These are phyloP conservation scores for Trichophyton benhamiae DNA, from an alignment of 2,329 filamentous ascomycete genomes.

Conservation along the genomic window DNA sequence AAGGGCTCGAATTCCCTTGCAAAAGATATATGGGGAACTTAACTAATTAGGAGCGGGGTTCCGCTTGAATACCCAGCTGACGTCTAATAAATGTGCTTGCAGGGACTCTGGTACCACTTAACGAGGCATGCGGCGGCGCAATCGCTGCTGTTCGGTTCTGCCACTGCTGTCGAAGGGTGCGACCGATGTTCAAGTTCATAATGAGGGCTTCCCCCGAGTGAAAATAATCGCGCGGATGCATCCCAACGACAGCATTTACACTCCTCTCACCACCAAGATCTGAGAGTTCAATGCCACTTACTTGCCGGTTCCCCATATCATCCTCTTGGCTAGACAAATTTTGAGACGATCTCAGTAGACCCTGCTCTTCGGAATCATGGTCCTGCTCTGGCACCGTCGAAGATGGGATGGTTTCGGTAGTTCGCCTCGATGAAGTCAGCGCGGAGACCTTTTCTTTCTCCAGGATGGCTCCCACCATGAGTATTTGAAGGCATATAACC, in stretches of 20 bases:
- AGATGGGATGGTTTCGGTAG: conserved; percentile 10
- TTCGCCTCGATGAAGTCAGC: conserved; percentile 8
- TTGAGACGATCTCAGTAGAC: conserved; percentile 34
- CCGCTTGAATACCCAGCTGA: background rate
- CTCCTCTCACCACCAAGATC: conserved; percentile 14
- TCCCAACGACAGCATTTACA: conserved; percentile 2
- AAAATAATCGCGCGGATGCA: conserved; percentile 29
- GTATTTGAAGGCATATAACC: conserved; percentile 43
- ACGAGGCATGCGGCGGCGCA: conserved; percentile 14
- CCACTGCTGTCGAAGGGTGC: conserved; percentile 31
- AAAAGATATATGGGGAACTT: background rate
- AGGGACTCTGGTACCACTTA: conserved; percentile 23
- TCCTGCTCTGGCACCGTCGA: conserved; percentile 32
- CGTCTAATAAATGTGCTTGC: conserved; percentile 13
- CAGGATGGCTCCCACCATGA: conserved; percentile 44
- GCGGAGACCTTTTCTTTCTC: conserved; percentile 39
- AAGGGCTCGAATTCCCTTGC: no score
- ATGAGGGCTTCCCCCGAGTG: conserved; percentile 27
- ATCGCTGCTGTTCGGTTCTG: conserved; percentile 18
- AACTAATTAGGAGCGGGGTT: background rate
- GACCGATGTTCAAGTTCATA: conserved; percentile 26
- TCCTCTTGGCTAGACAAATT: background rate
- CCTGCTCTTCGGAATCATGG: conserved; percentile 49
- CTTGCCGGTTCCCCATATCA: background rate
- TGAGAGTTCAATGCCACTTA: background rate